phyloP scores from a whole-genome alignment of 164 flowering plant genomes.

The Magnolia sinica region DNA sequence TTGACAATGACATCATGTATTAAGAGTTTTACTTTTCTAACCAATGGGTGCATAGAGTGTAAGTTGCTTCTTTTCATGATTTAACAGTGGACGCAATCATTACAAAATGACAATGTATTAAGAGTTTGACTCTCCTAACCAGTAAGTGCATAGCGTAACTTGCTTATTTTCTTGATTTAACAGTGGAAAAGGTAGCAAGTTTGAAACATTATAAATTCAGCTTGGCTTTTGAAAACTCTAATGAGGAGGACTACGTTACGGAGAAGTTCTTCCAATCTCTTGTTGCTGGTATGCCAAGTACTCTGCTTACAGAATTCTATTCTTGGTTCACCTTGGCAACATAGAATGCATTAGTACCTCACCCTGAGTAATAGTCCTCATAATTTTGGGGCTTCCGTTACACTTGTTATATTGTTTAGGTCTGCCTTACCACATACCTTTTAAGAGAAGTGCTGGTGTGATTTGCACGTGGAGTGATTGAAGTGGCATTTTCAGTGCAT shows the following conservation, averaged over 20 bases:
- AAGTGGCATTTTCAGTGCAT: too few relatives aligned
- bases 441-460: too few relatives aligned
- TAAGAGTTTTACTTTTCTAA: neutral
- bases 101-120: too few relatives aligned
- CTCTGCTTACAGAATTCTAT: neutral
- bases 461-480: too few relatives aligned
- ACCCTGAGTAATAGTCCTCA: neutral
- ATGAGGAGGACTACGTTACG: slow-evolving; percentile 98
- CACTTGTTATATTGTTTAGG: neutral
- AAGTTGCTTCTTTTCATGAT: slow-evolving; percentile 4
- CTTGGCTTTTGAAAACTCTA: slow-evolving; percentile 98
- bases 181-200: slow-evolving; percentile 90
- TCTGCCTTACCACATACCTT: neutral
- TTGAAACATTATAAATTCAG: slow-evolving; percentile 88
- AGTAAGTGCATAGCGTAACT: neutral
- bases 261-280: slow-evolving; percentile 98
- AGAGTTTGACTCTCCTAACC: neutral
- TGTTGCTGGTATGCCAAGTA: slow-evolving; percentile 70
- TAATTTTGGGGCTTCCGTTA: neutral
- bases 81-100: too few relatives aligned
- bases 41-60: neutral
- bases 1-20: too few relatives aligned
- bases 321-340: neutral
- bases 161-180: slow-evolving; percentile 9
- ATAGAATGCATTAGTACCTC: neutral